These are phyloP conservation scores for Pelomyxa schiedti DNA, from an alignment of 78 protist genomes.

Conservation along the genomic window DNA sequence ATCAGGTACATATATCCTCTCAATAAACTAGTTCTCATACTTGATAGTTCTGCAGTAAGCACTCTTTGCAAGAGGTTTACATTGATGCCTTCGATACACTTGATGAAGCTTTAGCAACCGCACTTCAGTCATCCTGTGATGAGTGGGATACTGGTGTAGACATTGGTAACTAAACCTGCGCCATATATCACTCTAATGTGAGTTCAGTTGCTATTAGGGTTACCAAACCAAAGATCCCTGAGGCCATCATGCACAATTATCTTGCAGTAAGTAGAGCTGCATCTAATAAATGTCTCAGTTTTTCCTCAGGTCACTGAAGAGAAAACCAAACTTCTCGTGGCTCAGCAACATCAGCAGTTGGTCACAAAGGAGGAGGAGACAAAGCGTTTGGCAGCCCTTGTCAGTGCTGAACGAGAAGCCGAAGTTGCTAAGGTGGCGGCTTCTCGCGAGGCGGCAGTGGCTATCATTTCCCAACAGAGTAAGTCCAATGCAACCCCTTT, in stretches of 20 bases:
- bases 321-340: conserved; percentile 24
- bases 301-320: conserved; percentile 18
- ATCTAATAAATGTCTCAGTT: background rate
- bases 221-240: conserved; percentile 39
- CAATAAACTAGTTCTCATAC: too few relatives aligned
- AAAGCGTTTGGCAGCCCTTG: background rate
- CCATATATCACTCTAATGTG: too few relatives aligned
- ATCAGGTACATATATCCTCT: too few relatives aligned
- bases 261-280: conserved; percentile 5
- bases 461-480: too few relatives aligned
- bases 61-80: conserved; percentile 57
- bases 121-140: conserved; percentile 4
- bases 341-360: conserved; percentile 15
- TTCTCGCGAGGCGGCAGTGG: conserved; percentile 16
- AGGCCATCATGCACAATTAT: background rate
- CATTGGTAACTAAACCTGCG: too few relatives aligned
- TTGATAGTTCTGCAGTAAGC: conserved; percentile 57
- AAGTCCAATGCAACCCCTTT: too few relatives aligned
- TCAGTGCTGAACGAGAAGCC: conserved; percentile 13
- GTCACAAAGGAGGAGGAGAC: conserved; percentile 14
- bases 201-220: conserved; percentile 6
- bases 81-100: conserved; percentile 34
- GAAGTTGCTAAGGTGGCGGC: conserved; percentile 29
- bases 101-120: too few relatives aligned
- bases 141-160: conserved; percentile 3